Base-by-base conservation (phyloP, 305 asterid genomes). In the Fraxinus velutina region DNA sequence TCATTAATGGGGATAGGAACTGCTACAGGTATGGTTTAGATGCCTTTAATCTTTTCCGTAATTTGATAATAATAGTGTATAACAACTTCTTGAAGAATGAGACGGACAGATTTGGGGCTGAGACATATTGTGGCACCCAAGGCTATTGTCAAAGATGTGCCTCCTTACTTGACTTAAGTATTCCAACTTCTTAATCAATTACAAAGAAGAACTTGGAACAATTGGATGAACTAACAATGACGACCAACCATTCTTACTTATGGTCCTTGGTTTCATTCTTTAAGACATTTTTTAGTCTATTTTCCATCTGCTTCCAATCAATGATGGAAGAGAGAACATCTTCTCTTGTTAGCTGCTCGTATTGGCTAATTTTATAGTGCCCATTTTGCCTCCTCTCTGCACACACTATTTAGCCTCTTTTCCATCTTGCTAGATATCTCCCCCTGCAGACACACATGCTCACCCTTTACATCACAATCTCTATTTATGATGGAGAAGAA, bases 1-100 rank as follows among this genome's bases (percentile, higher is more conserved):
- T 95, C 99, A 44, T 86, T 95, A 84, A 94, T 95, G 99, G 99
- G 98, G 78, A 95, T 94, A 74, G 99, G 99, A 86, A 94, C 98
- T 73, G 99, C 96, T 27, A 95, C 99, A 81, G 99, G 99, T 95
- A 89, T 21, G 73, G 80, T 32, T 21, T 17, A 21, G 30, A 60
- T 60, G 70, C 30, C 27, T 8, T 60, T 60, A 60, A 17, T 60
- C 30, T 19, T 60, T 60, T 17, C 70, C 70, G 6, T 60, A 19
- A 19, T 60, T 17, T 60, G 30, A 60, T 60, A 60, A 21, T 60
- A 60, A 21, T 60, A 60, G 30, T 21, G 70, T 60, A 21, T 19
- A 60, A 17, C 30, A 19, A 19, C 13, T 57, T 19, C 27, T 21
- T 21, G 70, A 60, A 60, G 27, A 17, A 21, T 8, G 5, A 6